These are phyloP conservation scores for Corinectria fuckeliana DNA, from an alignment of 2,329 filamentous ascomycete species.

Conservation along the genomic window DNA sequence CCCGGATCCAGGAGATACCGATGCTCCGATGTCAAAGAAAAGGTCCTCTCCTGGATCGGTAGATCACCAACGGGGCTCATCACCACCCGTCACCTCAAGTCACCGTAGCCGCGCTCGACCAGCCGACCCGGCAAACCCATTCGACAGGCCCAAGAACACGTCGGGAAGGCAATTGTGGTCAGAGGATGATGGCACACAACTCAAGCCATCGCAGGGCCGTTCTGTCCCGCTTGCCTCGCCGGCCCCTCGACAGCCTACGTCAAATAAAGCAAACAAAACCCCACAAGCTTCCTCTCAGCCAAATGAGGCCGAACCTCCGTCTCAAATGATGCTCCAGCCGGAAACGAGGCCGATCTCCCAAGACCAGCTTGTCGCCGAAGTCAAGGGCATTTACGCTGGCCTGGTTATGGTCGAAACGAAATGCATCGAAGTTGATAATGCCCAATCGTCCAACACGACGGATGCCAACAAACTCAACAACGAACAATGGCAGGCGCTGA, in stretches of 20 bases:
- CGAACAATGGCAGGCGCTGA: conserved; percentile 85
- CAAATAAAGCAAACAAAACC: not conserved
- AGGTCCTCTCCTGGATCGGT: conserved; percentile 1
- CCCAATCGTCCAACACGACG: conserved; percentile 54
- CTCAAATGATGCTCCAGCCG: conserved; percentile 22
- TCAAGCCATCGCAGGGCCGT: not conserved
- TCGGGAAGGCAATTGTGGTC: conserved; percentile 36
- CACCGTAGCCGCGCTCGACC: not conserved
- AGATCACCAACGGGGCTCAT: not conserved
- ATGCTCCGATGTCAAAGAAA: not conserved
- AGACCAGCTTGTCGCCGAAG: conserved; percentile 80
- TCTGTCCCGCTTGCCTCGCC: not conserved
- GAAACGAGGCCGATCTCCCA: conserved; percentile 72
- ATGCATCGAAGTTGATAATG: conserved; percentile 81
- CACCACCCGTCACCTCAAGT: not conserved
- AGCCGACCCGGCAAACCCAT: conserved; percentile 25
- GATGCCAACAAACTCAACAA: conserved; percentile 56
- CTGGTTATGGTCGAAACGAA: conserved; percentile 87
- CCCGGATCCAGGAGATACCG: not conserved
- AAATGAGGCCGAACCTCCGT: not conserved
- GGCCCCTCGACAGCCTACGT: not conserved
- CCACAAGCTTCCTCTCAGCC: conserved; percentile 62
- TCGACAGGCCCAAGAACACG: conserved; percentile 29
- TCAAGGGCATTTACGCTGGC: conserved; percentile 83
- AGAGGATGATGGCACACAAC: conserved; percentile 26